Percentiles rank a stretch among this genome's conserved stretches.
Evolutionary conservation across 208 protist species (phyloP).

Genomic region (Leptomonas seymouri): DNA sequence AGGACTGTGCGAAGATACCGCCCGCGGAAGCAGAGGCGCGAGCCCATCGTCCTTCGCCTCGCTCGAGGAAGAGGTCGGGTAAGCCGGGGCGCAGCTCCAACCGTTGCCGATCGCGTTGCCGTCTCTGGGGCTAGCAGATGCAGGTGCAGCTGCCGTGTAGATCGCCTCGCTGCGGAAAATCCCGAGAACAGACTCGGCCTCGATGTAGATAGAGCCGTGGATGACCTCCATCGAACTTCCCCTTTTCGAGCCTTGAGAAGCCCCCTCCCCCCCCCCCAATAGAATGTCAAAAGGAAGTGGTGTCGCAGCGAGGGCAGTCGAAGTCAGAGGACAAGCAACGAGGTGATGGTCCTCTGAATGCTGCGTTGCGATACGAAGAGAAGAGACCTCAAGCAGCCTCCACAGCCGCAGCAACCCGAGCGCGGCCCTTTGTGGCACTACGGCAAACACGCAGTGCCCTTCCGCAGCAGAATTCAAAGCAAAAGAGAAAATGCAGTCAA

Average conservation of each 20-base stretch:
- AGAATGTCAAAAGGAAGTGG: no score
- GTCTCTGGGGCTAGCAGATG: no score
- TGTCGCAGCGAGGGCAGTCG: no score
- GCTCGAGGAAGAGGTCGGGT: not conserved
- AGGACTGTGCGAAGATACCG: constrained; percentile 19
- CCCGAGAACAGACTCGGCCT: constrained; percentile 11
- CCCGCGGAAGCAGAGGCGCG: not conserved
- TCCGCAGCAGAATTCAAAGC: no score
- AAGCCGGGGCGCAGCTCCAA: not conserved
- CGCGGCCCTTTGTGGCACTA: no score
- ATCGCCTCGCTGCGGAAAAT: not conserved
- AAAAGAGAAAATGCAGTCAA: no score
- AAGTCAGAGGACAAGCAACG: not conserved
- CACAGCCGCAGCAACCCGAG: no score
- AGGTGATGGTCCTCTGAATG: no score
- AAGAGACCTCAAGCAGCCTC: no score
- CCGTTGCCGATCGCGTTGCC: not conserved
- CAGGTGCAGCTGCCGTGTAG: not conserved
- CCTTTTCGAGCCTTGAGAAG: not conserved
- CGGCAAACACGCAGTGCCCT: no score
- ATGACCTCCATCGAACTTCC: constrained; percentile 1
- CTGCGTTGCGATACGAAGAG: no score
- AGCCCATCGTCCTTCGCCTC: not conserved
- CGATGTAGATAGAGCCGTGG: constrained; percentile 12
- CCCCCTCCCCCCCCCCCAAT: no score